Conservation (phyloP, 2,329 filamentous ascomycete genomes). For the Aspergillus sp. region DNA sequence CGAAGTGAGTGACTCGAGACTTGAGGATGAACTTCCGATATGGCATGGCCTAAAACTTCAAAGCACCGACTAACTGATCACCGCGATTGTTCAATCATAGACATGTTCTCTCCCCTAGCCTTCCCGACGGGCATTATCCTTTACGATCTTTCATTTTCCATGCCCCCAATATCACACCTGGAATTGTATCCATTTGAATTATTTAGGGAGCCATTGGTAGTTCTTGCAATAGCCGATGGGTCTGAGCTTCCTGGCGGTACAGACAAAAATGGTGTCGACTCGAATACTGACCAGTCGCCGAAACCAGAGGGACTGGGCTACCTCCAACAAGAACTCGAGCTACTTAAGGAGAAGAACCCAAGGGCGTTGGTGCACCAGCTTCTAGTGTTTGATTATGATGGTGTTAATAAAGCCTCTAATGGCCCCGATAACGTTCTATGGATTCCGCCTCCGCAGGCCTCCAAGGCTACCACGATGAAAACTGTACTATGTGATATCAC, state of each 20-base stretch:
- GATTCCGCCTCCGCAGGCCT: slow-evolving; percentile 67
- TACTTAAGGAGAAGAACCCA: slow-evolving; percentile 69
- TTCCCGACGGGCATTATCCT: slow-evolving; percentile 84
- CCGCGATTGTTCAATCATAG: slow-evolving; percentile 47
- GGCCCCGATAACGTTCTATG: slow-evolving; percentile 65
- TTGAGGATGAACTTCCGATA: background rate
- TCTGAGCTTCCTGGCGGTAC: slow-evolving; percentile 57
- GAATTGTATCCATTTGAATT: slow-evolving; percentile 85
- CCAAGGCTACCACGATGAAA: slow-evolving; percentile 76
- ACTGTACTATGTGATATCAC: slow-evolving; percentile 78
- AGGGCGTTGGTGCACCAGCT: slow-evolving; percentile 76
- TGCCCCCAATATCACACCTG: slow-evolving; percentile 75
- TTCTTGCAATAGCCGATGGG: slow-evolving; percentile 84
- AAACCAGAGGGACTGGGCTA: slow-evolving; percentile 38
- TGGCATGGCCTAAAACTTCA: background rate
- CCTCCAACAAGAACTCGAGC: slow-evolving; percentile 64
- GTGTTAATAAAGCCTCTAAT: slow-evolving; percentile 55
- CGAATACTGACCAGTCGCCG: slow-evolving; percentile 33
- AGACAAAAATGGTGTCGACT: slow-evolving; percentile 12
- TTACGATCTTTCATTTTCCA: slow-evolving; percentile 80
- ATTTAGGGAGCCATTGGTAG: slow-evolving; percentile 77
- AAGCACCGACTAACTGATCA: slow-evolving; percentile 21
- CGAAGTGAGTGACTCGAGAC: slow-evolving; percentile 64
- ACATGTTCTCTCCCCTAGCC: slow-evolving; percentile 89
- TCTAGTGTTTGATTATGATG: slow-evolving; percentile 73